Base-by-base conservation (phyloP, 345 rosid genomes). In the Hibiscus syriacus region DNA sequence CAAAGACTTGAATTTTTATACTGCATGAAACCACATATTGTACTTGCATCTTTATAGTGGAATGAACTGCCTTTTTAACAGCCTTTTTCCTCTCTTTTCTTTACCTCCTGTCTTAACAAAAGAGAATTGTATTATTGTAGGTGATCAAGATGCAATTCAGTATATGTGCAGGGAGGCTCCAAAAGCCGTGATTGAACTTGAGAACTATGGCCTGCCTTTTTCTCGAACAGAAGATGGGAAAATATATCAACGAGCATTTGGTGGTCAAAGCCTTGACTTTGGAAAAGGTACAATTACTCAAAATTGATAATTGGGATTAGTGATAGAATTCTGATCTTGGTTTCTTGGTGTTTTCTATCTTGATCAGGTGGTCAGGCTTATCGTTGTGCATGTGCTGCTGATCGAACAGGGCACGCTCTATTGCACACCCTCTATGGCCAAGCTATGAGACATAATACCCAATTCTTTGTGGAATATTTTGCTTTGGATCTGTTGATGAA, bases 141-240 rank as follows among this genome's bases (percentile, higher is more conserved):
- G 99, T 80, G 99, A 94, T 77, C 99, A 94, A 74, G 99, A 94
- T 85, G 96, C 98, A 25, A 91, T 94, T 63, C 99, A 94, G 52
- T 94, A 94, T 77, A 94, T 94, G 99, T 94, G 99, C 72, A 81
- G 99, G 80, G 99, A 94, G 80, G 99, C 99, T 72, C 99, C 99
- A 66, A 84, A 94, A 79, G 99, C 99, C 9, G 99, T 94, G 39
- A 91, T 94, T 74, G 99, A 94, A 80, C 96, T 94, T 41, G 99
- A 94, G 82, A 86, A 94, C 67, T 91, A 91, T 57, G 99, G 99
- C 3, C 66, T 94, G 39, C 99, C 99, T 5, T 94, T 94, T 81
- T 94, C 99, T 78, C 91, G 99, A 68, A 94, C 98, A 64, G 99
- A 94, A 83, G 99, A 91, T 55, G 99, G 99, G 39, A 86, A 84